Base-by-base conservation (phyloP, 139 green algal genomes). In the Yamagishiella unicocca region DNA sequence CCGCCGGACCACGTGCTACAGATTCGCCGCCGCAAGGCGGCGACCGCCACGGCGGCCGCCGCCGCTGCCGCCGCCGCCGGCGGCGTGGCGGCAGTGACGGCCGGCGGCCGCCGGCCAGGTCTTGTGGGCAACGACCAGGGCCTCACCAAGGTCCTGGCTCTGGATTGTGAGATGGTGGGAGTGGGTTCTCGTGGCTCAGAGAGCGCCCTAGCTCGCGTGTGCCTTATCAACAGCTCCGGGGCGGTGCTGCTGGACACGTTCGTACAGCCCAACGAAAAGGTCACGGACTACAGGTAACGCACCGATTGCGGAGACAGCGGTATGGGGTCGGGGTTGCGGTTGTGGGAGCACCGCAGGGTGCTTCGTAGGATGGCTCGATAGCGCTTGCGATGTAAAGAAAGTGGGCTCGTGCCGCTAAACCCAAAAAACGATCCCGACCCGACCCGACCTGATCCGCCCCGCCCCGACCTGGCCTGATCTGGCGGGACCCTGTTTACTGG, bases 151-250 rank as follows among this genome's bases (percentile, higher is more conserved):
- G 88, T 98, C 0, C 27, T 99, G 35, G 97, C 97, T 0, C 76
- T 99, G 24, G 97, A 99, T 83, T 99, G 97, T 92, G 97, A 99
- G 92, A 99, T 99, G 96, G 97, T 99, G 62, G 97, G 97, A 1
- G 93, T 97, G 25, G 97, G 97, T 0, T 89, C 89, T 0, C 87
- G 85, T 0, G 97, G 95, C 1, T 29, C 62, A 19, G 70, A 87
- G 33, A 94, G 88, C 54, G 88, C 92, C 0, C 90, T 99, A 35
- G 97, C 97, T 0, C 91, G 94, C 31, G 95, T 97, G 58, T 92
- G 79, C 71, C 67, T 98, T 0, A 93, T 99, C 17, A 98, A 99
- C 89, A 82, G 92, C 31, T 72, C 91, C 3, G 96, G 96, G 33
- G 91, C 93, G 29, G 92, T 97, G 53, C 72, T 99, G 89, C 88